Evolutionary conservation across 73 alveolate genomes (phyloP).

Genomic region (Paraurostyla sp.): DNA sequence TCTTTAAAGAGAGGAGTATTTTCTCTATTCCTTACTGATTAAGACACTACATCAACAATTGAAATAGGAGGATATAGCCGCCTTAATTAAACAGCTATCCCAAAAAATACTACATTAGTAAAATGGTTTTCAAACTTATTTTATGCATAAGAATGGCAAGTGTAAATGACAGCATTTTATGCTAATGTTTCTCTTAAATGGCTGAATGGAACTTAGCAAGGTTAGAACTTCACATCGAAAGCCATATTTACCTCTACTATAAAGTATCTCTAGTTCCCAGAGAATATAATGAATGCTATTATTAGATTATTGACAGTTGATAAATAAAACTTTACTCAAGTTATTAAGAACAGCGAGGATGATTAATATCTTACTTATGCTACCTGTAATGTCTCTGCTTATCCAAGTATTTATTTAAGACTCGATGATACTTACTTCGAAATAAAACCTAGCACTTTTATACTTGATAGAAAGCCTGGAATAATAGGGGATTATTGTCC

Average conservation of each 20-base stretch:
- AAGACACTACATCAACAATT: not conserved
- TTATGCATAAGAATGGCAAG: conserved; percentile 47
- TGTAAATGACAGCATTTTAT: not conserved
- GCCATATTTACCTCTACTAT: conserved; percentile 38
- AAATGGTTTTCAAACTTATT: conserved; percentile 22
- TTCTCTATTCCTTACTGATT: not conserved
- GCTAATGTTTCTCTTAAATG: not conserved
- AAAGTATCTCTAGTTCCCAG: conserved; percentile 24
- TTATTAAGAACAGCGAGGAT: not conserved
- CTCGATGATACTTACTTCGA: conserved; percentile 33
- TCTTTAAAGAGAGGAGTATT: not conserved
- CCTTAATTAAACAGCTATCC: not conserved
- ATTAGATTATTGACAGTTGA: not conserved
- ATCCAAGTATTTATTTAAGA: not conserved
- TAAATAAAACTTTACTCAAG: not conserved
- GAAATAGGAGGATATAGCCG: conserved; percentile 13
- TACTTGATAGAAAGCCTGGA: not conserved
- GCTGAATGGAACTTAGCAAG: conserved; percentile 19
- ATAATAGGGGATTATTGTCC: conserved; percentile 7
- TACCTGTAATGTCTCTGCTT: conserved; percentile 4
- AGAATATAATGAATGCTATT: not conserved
- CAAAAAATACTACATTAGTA: not conserved
- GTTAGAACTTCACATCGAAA: not conserved
- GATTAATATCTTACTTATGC: not conserved
- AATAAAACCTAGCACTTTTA: conserved; percentile 8